A percentile compares a stretch with the other conserved stretches of the same genome.
Evolutionary conservation across 192 early-diverging fungal species (phyloP).

Genomic region (Chytriomyces confervae): DNA sequence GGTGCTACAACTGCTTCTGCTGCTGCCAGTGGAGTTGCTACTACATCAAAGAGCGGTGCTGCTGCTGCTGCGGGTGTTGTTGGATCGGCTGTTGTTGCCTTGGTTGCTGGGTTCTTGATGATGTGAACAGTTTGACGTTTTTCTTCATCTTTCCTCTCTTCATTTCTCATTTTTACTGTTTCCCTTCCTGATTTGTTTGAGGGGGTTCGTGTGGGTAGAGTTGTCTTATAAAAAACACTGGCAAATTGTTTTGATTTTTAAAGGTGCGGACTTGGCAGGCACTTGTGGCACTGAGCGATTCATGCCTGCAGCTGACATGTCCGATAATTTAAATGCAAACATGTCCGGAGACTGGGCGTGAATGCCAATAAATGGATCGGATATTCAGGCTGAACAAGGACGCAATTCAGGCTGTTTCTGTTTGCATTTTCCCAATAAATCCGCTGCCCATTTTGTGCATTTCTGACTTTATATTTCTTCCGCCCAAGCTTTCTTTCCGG

Average conservation of each 20-base stretch:
- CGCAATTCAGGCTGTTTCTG: neutral
- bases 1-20: neutral
- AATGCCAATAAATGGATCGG: neutral
- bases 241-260: neutral
- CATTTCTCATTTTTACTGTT: neutral
- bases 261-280: neutral
- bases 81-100: neutral
- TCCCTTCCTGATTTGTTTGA: neutral
- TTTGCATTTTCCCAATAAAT: too few relatives aligned
- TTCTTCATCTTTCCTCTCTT: neutral
- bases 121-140: neutral
- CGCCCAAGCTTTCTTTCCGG: neutral
- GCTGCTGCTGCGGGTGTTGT: neutral
- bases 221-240: neutral
- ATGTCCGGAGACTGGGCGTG: neutral
- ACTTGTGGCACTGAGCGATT: too few relatives aligned
- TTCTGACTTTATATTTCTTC: too few relatives aligned
- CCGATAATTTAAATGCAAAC: neutral
- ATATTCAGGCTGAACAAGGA: neutral
- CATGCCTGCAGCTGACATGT: neutral
- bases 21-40: neutral
- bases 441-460: neutral
- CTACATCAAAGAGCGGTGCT: neutral
- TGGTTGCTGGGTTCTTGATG: neutral
- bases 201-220: neutral